Percentiles rank a stretch among this genome's conserved stretches.
These are phyloP conservation scores for Trichosporon coremiiforme DNA, from an alignment of 1,284 basidiomycete species.

Conservation along the genomic window DNA sequence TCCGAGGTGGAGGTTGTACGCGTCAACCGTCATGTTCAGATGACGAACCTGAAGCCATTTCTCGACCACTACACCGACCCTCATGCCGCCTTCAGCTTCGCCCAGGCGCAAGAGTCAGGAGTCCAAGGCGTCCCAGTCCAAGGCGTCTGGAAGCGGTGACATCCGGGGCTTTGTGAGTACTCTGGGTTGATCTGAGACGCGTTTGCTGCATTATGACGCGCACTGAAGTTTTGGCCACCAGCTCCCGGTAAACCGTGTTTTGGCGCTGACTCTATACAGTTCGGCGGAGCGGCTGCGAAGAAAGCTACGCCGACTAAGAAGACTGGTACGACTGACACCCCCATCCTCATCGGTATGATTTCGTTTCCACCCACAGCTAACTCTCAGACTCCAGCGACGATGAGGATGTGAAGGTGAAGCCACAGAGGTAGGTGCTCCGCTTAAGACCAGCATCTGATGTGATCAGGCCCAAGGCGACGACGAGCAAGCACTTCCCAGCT, in stretches of 20 bases:
- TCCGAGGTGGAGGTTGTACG: constrained; percentile 15
- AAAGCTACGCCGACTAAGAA: constrained; percentile 4
- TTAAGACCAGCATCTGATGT: neutral
- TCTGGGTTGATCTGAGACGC: neutral
- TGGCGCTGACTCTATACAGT: constrained; percentile 1
- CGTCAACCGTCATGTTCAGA: constrained; percentile 17
- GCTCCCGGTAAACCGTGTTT: too few species aligned
- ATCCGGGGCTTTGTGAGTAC: constrained; percentile 8
- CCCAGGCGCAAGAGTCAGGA: constrained; percentile 18
- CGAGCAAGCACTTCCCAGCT: constrained; percentile 9
- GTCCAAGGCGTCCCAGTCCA: constrained; percentile 4
- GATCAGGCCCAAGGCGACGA: neutral
- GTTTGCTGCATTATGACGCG: neutral
- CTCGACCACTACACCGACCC: neutral
- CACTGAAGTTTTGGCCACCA: constrained; percentile 11
- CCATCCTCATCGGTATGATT: neutral
- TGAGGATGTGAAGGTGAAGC: constrained; percentile 12
- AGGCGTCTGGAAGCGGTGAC: constrained; percentile 13
- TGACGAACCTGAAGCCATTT: neutral
- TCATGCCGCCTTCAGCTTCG: constrained; percentile 14
- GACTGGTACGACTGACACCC: constrained; percentile 13
- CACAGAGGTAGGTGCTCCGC: neutral
- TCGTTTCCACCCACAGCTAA: neutral
- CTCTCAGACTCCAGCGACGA: constrained; percentile 4
- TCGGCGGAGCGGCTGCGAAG: constrained; percentile 6